A percentile compares a stretch with the other conserved stretches of the same genome.
These are phyloP conservation scores for Talaromyces sp. DNA, from an alignment of 2,329 filamentous ascomycete species.

Conservation along the genomic window DNA sequence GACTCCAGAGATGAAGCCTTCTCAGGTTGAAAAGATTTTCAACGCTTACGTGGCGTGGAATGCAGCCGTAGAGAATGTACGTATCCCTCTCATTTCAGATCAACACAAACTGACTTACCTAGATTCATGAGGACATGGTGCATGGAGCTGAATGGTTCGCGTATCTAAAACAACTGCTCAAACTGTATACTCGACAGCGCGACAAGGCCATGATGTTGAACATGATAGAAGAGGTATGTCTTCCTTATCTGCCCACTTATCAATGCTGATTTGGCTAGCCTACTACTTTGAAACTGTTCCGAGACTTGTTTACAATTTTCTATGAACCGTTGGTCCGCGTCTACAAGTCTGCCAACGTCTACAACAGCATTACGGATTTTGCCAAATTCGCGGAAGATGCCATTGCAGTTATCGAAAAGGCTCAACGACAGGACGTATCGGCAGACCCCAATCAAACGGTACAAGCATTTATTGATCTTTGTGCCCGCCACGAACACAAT, in stretches of 20 bases:
- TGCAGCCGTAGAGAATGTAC: constrained; percentile 79
- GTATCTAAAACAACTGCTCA: constrained; percentile 89
- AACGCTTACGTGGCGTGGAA: constrained; percentile 97
- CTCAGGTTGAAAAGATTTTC: constrained; percentile 80
- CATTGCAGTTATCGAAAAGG: constrained; percentile 71
- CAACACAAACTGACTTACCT: constrained; percentile 4
- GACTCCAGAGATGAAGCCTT: constrained; percentile 64
- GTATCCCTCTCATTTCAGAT: constrained; percentile 18
- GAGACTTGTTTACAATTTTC: constrained; percentile 96
- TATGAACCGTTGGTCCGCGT: constrained; percentile 96
- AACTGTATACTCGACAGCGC: constrained; percentile 82
- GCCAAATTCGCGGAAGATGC: constrained; percentile 89
- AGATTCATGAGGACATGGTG: constrained; percentile 78
- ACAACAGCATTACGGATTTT: constrained; percentile 96
- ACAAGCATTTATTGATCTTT: constrained; percentile 95
- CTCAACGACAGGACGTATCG: constrained; percentile 73
- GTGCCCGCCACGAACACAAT: constrained; percentile 89
- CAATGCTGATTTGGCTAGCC: constrained; percentile 50
- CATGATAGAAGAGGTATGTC: constrained; percentile 74
- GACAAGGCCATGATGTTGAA: constrained; percentile 97
- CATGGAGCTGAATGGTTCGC: constrained; percentile 90
- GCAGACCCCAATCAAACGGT: constrained; percentile 98
- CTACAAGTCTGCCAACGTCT: constrained; percentile 98
- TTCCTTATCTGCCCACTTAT: not conserved
- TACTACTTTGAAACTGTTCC: constrained; percentile 92